Base-by-base conservation (phyloP, 2,329 filamentous ascomycete genomes). In the Aspergillus thermomutatus region DNA sequence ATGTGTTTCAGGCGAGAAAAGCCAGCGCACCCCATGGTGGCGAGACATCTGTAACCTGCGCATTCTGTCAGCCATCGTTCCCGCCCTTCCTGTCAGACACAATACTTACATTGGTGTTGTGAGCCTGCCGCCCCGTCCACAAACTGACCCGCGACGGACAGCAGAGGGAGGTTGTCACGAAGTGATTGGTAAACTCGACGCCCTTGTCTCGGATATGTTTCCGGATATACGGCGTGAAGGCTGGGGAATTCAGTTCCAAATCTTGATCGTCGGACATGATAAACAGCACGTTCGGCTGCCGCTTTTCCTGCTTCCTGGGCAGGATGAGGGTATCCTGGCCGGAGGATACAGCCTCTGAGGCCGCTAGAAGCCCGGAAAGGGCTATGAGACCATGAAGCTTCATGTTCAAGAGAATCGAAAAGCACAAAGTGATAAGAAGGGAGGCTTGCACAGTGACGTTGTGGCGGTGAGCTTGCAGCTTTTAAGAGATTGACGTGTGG, bases 251-350 rank as follows among this genome's bases (percentile, higher is more conserved):
- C 62, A 89, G 75, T 43, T 83, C 80, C 1, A 84, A 70, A 64
- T 89, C 87, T 64, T 89, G 87, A 59, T 89, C 87, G 58, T 89
- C 87, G 0, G 85, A 87, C 41, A 89, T 75, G 56, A 89, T 83
- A 65, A 89, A 86, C 21, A 90, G 75, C 48, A 89, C 82, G 60
- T 89, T 89, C 0, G 81, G 76, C 23, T 59, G 41, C 28, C 11
- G 64, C 28, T 60, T 64, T 26, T 26, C 26, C 40, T 3, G 43
- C 10, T 9, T 52, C 50, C 21, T 59, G 19, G 26, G 58, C 45
- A 5, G 60, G 23, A 66, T 57, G 11, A 65, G 52, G 2, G 53
- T 27, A 40, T 45, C 46, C 27, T 64, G 62, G 3, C 57, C 46
- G 28, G 56, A 46, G 2, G 52, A 46, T 17, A 60, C 25, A 2